Conservation (phyloP, 164 flowering plant species). For the Platanus orientalis region DNA sequence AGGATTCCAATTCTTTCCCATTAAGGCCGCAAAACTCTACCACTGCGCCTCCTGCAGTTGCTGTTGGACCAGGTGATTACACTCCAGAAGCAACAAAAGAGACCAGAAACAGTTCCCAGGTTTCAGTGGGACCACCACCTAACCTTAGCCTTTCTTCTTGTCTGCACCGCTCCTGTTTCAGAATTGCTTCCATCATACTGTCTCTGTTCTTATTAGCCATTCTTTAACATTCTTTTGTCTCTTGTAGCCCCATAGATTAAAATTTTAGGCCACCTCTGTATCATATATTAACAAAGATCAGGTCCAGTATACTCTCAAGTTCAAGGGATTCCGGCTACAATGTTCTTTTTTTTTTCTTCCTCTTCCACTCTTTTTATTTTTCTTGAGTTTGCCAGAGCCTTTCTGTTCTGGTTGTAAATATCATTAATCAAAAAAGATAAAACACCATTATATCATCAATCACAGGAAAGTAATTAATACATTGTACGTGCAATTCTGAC, state of each 20-base stretch:
- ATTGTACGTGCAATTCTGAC: no score
- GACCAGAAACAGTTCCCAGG: constrained; percentile 14
- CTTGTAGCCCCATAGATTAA: neutral
- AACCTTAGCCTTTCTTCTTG: neutral
- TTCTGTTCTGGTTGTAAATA: neutral
- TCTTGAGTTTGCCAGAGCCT: no score
- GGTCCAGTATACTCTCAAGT: neutral
- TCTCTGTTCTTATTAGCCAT: constrained; percentile 8
- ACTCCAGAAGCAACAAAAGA: constrained; percentile 12
- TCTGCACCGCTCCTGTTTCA: neutral
- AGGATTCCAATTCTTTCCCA: constrained; percentile 17
- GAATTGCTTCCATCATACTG: constrained; percentile 5
- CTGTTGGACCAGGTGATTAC: constrained; percentile 30
- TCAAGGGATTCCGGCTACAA: neutral
- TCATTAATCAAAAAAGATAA: no score
- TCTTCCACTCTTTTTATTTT: no score
- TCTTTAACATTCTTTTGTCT: constrained; percentile 3
- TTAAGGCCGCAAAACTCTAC: constrained; percentile 15
- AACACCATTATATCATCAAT: neutral
- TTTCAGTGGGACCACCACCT: constrained; percentile 16
- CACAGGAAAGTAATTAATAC: neutral
- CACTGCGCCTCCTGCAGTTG: constrained; percentile 33
- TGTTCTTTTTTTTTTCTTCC: neutral
- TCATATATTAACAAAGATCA: neutral
- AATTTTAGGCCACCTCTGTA: neutral